Conservation (phyloP, 2,329 filamentous ascomycete species). For the Fusarium equiseti region DNA sequence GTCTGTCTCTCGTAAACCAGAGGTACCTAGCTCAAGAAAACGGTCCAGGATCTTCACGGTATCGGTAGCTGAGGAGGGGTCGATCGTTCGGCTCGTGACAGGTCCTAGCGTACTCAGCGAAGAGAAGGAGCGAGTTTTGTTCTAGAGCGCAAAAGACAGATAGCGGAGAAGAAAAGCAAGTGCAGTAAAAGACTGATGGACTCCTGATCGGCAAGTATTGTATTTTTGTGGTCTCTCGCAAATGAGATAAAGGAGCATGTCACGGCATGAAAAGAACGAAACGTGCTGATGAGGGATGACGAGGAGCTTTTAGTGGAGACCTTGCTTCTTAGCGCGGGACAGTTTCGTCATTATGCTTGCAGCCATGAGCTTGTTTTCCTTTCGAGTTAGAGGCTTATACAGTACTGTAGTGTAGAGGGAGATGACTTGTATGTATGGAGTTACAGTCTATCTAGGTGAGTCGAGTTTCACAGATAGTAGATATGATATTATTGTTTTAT, state of each 20-base stretch:
- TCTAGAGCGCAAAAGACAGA: not conserved
- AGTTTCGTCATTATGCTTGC: constrained; percentile 40
- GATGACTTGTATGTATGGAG: not conserved
- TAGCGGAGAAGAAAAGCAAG: not conserved
- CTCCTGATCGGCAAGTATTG: constrained; percentile 24
- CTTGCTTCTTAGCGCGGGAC: constrained; percentile 25
- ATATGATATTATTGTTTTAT: not conserved
- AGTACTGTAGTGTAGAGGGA: not conserved
- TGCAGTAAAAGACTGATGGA: not conserved
- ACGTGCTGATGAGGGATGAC: constrained; percentile 40
- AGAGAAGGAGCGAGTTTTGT: constrained; percentile 7
- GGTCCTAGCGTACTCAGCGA: not conserved
- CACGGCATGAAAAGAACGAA: constrained; percentile 27
- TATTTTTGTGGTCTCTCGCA: constrained; percentile 30
- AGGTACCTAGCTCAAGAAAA: constrained; percentile 2
- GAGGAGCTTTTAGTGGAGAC: constrained; percentile 38
- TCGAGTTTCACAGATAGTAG: not conserved
- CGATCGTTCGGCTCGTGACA: constrained; percentile 12
- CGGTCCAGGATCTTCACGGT: constrained; percentile 7
- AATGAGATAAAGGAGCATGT: constrained; percentile 31
- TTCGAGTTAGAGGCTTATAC: constrained; percentile 21
- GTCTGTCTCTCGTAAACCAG: constrained; percentile 10
- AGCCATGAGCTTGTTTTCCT: constrained; percentile 41
- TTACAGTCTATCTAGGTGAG: not conserved
- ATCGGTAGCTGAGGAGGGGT: constrained; percentile 33